Conservation (phyloP, 129 eudicot genomes). For the Dittrichia graveolens region DNA sequence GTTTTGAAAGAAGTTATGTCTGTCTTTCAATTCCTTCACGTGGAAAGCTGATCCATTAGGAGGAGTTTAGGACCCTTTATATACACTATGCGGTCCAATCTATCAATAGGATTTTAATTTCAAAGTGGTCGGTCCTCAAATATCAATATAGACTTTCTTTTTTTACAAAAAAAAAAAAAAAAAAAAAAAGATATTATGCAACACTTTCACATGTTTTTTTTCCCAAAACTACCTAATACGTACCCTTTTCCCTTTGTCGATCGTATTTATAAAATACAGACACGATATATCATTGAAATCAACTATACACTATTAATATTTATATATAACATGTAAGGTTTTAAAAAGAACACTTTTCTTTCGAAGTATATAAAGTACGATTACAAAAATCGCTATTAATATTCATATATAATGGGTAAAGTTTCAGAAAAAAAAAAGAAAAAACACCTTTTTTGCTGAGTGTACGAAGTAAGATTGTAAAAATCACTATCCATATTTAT, state of each 20-base stretch:
- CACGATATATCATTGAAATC: no score
- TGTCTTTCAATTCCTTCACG: constrained; percentile 36
- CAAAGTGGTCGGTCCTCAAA: constrained; percentile 42
- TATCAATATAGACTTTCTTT: constrained; percentile 20
- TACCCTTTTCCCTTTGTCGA: not conserved
- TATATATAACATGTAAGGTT: no score
- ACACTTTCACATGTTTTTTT: constrained; percentile 29
- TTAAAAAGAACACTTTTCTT: no score
- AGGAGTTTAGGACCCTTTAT: constrained; percentile 1
- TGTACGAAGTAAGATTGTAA: no score
- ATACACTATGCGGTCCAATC: constrained; percentile 34
- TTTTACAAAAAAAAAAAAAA: no score
- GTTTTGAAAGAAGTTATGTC: constrained; percentile 12
- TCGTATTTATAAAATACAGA: not conserved
- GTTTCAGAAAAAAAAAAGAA: no score
- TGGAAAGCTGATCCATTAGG: constrained; percentile 29
- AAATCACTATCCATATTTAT: no score
- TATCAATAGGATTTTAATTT: constrained; percentile 28
- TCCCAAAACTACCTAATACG: not conserved
- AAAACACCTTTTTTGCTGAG: no score
- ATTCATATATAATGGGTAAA: no score
- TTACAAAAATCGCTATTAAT: no score
- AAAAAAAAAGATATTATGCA: constrained; percentile 29
- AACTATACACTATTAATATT: no score
- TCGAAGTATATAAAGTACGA: no score